Evolutionary conservation across 495 filamentous ascomycete species (phyloP), one percentile per base, ranked within the genome.

Genomic region (Aspergillus diversus): DNA sequence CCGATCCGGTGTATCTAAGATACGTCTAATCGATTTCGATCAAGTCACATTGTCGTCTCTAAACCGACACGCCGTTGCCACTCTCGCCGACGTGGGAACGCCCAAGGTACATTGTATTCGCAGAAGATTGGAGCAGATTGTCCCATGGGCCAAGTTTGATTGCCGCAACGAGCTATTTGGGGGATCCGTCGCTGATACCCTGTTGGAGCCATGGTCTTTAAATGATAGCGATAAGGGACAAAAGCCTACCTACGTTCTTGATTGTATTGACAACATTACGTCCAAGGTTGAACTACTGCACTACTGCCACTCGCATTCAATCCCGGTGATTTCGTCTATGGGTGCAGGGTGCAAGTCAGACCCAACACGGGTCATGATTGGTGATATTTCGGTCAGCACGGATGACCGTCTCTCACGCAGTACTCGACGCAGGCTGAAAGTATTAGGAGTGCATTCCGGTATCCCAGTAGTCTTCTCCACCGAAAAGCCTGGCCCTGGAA

Each of bases 231-330:
- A 83, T n/a, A 82, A 80, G 7, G 85, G 83, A 13, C 86, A 84
- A 59, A 82, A 80, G 67, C 92, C 92, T 2, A 90, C 93, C 68
- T 99, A 88, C 63, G 88, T 99, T 5, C 86, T 99, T 31, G 95
- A 99, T 76, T 96, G 95, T 13, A 99, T 99, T 64, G 95, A 99
- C 69, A 98, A 99, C 73, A 97, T 98, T 62, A 89, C 94, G 27
- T 96, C 92, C 55, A 99, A 99, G 77, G 95, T 98, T 15, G 90
- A 91, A 57, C 73, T 99, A 57, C 80, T 99, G 57, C 86, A 90
- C 73, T 97, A 96, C 73, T 99, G 95, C 74, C 80, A 92, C 63
- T 80, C 87, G 59, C 83, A 90, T 63, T 80, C 80, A 0, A 77
- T 98, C 17, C 89, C 84, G 0, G 90, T 99, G 5, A 90, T 99